Evolutionary conservation across 1,284 basidiomycete species (phyloP), one percentile per base, ranked within the genome.

Genomic region (Ustilago cynodontis): DNA sequence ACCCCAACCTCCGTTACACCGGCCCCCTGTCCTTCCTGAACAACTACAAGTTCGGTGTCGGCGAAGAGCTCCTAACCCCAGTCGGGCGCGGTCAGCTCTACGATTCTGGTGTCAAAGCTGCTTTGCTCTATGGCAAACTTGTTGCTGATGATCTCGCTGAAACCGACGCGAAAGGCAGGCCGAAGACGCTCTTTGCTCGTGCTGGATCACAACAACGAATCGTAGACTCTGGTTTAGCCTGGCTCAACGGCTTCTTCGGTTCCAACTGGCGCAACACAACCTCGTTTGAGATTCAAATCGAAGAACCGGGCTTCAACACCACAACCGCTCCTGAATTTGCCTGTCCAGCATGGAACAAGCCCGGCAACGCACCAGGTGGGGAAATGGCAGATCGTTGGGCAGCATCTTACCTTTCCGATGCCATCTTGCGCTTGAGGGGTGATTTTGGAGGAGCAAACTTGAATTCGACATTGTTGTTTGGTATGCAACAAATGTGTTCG

Each of bases 161-260:
- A 20, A 58, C 50, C 16, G 65, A 69, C 20, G 49, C 51, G 3
- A 29, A 66, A 6, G 59, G 51, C 33, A 57, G 65, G 35, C 53
- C 56, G 29, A 78, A 76, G 59, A 77, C 61, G 14, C 65, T 85
- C 39, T 80, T 85, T 51, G 82, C 81, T 10, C 78, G 83, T 3
- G 74, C 83, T 2, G 83, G 83, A 9, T 82, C 80, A 26, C 83
- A 85, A 61, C 82, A 85, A 49, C 74, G 83, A 13, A 85, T 85
- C 39, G 81, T 85, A 33, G 83, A 85, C 31, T 81, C 78, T 7
- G 77, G 80, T 2, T 67, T 83, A 0, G 76, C 80, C 18, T 85
- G 80, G 77, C 51, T 62, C 50, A 65, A 73, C 13, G 84, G 80
- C 22, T 80, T 81, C 66, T 79, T 75, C 43, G 76, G 76, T 55